phyloP scores from a whole-genome alignment of 1,284 basidiomycete species.

The Apiotrichum laibachii region DNA sequence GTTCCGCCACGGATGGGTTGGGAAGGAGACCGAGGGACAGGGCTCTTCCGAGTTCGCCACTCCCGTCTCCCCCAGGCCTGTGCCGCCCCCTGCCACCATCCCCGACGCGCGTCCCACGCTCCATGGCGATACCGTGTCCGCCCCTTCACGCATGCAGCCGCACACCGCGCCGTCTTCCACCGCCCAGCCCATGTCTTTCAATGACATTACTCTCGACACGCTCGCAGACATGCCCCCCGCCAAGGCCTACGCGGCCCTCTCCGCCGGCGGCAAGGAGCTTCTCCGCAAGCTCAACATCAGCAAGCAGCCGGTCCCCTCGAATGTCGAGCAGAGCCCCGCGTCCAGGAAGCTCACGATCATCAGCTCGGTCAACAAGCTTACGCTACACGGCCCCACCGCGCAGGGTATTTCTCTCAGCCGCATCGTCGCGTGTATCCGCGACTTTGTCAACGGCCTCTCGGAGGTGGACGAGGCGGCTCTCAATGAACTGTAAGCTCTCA shows the following conservation, averaged over 20 bases:
- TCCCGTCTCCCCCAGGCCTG: neutral
- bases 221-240: conserved; percentile 7
- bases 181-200: neutral
- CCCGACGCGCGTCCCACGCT: neutral
- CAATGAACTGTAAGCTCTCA: conserved; percentile 8
- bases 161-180: neutral
- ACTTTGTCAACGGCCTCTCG: conserved; percentile 13
- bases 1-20: neutral
- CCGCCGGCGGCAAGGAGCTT: neutral
- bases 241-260: conserved; percentile 3
- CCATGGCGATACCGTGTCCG: neutral
- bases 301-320: neutral
- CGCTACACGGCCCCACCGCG: neutral
- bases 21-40: neutral
- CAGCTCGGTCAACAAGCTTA: conserved; percentile 4
- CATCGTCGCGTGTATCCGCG: conserved; percentile 4
- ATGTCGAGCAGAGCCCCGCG: neutral
- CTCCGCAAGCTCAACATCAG: conserved; percentile 3
- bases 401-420: neutral
- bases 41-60: neutral
- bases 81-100: neutral
- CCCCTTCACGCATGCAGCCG: neutral
- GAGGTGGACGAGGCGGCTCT: conserved; percentile 14
- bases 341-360: conserved; percentile 13
- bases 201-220: conserved; percentile 7